Conservation (phyloP, 2,329 filamentous ascomycete species). For the Cladophialophora immunda region DNA sequence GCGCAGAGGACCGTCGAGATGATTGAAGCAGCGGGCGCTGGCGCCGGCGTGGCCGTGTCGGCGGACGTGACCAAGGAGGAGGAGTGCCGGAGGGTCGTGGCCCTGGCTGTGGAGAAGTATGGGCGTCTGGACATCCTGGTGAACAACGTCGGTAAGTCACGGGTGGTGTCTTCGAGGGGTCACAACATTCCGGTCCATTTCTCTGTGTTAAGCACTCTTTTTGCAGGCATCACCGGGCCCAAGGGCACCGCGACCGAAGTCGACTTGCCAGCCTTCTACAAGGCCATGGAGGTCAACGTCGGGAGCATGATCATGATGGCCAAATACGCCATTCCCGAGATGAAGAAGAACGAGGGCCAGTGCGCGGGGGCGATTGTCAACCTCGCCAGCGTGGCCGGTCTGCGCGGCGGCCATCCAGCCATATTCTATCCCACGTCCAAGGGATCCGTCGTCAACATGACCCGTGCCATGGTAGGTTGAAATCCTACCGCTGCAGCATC, state of each 20-base stretch:
- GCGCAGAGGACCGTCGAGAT: slow-evolving; percentile 64
- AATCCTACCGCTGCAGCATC: background rate
- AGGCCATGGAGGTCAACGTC: slow-evolving; percentile 68
- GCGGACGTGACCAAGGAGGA: slow-evolving; percentile 63
- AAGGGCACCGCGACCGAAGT: slow-evolving; percentile 67
- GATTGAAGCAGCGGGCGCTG: slow-evolving; percentile 49
- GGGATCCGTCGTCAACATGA: slow-evolving; percentile 65
- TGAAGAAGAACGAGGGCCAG: slow-evolving; percentile 61
- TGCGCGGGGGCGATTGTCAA: slow-evolving; percentile 61
- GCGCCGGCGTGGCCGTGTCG: slow-evolving; percentile 53
- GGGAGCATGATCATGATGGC: slow-evolving; percentile 71
- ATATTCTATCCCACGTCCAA: slow-evolving; percentile 63
- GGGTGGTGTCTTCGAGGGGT: too few relatives aligned
- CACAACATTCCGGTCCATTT: too few relatives aligned
- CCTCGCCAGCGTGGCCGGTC: slow-evolving; percentile 68
- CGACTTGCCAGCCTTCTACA: slow-evolving; percentile 66
- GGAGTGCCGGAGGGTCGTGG: slow-evolving; percentile 58
- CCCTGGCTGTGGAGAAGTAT: slow-evolving; percentile 51
- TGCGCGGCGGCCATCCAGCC: slow-evolving; percentile 62
- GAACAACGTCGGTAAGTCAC: slow-evolving; percentile 62
- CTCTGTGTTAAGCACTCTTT: too few relatives aligned
- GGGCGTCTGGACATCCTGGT: slow-evolving; percentile 59
- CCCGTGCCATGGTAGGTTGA: slow-evolving; percentile 57
- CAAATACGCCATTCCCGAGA: slow-evolving; percentile 68
- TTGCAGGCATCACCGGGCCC: slow-evolving; percentile 60